These are phyloP conservation scores for Actinidia arguta DNA, from an alignment of 179 eudicot genomes.

Conservation along the genomic window DNA sequence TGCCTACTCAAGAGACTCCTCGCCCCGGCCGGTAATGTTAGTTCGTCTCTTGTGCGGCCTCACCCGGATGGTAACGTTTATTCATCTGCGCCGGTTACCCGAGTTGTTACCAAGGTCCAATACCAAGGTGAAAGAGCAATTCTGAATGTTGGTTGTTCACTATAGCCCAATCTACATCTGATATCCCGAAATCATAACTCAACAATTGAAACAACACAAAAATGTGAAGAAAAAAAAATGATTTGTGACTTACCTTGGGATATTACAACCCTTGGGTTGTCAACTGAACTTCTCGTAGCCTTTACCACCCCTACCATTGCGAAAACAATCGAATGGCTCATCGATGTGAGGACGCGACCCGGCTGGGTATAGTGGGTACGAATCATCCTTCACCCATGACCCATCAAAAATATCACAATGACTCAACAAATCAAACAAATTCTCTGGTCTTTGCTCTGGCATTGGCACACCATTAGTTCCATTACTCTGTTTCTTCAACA, in stretches of 20 bases:
- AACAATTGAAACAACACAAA: background rate
- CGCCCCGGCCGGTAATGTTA: too few species aligned
- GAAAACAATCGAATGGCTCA: constrained; percentile 67
- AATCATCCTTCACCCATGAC: constrained; percentile 70
- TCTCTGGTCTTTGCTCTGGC: constrained; percentile 15
- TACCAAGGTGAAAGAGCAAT: too few species aligned
- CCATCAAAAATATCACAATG: constrained; percentile 72
- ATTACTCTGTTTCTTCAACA: constrained; percentile 1
- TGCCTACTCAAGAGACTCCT: too few species aligned
- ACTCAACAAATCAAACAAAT: constrained; percentile 35
- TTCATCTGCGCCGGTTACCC: too few species aligned
- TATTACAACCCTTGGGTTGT: constrained; percentile 67
- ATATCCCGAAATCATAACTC: background rate
- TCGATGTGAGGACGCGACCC: constrained; percentile 79
- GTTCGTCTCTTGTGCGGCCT: too few species aligned
- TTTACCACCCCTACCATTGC: constrained; percentile 63
- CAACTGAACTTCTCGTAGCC: constrained; percentile 67
- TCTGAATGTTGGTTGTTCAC: too few species aligned
- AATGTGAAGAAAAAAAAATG: background rate
- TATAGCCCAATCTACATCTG: background rate
- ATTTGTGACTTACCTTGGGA: constrained; percentile 58
- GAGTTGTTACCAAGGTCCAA: too few species aligned
- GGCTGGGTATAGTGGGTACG: constrained; percentile 60
- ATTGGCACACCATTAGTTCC: background rate
- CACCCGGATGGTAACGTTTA: too few species aligned